A percentile compares a stretch with the other conserved stretches of the same genome.
phyloP scores from a whole-genome alignment of 2,329 filamentous ascomycete genomes.

The Colletotrichum theobromicola region DNA sequence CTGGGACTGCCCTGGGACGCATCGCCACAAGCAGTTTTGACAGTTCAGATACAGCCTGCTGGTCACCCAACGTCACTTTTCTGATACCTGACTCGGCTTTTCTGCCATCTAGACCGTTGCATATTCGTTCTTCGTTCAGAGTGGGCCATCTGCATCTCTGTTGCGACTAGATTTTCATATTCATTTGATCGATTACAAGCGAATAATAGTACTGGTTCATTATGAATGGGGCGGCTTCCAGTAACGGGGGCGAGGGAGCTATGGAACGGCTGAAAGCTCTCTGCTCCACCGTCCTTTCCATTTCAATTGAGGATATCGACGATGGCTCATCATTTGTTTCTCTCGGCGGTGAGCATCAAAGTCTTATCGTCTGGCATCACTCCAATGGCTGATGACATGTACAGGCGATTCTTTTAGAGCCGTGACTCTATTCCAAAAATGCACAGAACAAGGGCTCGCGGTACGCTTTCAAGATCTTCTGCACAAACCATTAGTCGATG shows the following conservation, averaged over 20 bases:
- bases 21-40: neutral
- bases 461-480: slow-evolving; percentile 12
- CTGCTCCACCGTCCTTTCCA: neutral
- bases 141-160: neutral
- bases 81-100: neutral
- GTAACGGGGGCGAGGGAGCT: neutral
- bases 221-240: neutral
- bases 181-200: neutral
- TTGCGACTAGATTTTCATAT: neutral
- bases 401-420: slow-evolving; percentile 17
- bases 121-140: neutral
- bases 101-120: neutral
- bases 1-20: neutral
- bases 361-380: too few species aligned
- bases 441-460: neutral
- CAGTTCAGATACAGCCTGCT: neutral
- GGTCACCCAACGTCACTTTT: neutral
- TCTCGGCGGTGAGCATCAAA: neutral
- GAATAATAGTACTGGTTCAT: neutral
- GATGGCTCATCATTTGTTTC: neutral
- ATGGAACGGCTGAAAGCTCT: neutral
- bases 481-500: neutral
- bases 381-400: neutral
- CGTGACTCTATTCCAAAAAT: slow-evolving; percentile 1
- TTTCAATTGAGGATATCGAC: neutral